Evolutionary conservation across 495 filamentous ascomycete species (phyloP).

Genomic region (Penicillium pulvis): DNA sequence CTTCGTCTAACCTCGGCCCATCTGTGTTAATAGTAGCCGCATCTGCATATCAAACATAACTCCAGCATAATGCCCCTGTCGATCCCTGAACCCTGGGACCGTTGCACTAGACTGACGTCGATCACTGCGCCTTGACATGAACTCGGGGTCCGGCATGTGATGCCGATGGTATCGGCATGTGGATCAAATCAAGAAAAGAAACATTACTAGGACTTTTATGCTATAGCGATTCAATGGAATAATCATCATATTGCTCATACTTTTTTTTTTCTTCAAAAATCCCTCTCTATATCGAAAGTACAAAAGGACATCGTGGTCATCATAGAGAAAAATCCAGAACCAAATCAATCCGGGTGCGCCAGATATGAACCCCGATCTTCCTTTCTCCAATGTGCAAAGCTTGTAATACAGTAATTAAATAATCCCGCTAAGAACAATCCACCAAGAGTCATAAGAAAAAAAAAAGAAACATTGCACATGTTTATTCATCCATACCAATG

Average conservation of each 20-base stretch:
- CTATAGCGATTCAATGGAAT: neutral
- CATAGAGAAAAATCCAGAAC: conserved; percentile 5
- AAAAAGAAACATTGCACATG: conserved; percentile 8
- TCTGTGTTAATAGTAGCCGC: too few relatives aligned
- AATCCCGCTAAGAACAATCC: conserved; percentile 12
- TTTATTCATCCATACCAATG: conserved; percentile 25
- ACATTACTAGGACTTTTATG: neutral
- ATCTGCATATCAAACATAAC: neutral
- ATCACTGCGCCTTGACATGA: neutral
- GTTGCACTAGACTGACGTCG: neutral
- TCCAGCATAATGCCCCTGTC: neutral
- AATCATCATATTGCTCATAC: conserved; percentile 13
- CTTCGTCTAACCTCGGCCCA: neutral
- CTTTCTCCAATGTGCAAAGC: conserved; percentile 9
- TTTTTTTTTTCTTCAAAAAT: conserved; percentile 4
- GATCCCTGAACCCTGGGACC: neutral
- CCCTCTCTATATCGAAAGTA: conserved; percentile 16
- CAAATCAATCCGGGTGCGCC: conserved; percentile 6
- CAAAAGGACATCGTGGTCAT: conserved; percentile 15
- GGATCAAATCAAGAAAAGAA: neutral
- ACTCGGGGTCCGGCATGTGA: conserved; percentile 1
- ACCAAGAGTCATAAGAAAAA: conserved; percentile 2
- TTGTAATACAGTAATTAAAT: conserved; percentile 18
- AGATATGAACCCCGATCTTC: conserved; percentile 7
- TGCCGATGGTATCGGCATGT: conserved; percentile 3